A percentile compares a stretch with the other conserved stretches of the same genome.
These are phyloP conservation scores for Diaporthe amygdali DNA, from an alignment of 2,329 filamentous ascomycete species.

Conservation along the genomic window DNA sequence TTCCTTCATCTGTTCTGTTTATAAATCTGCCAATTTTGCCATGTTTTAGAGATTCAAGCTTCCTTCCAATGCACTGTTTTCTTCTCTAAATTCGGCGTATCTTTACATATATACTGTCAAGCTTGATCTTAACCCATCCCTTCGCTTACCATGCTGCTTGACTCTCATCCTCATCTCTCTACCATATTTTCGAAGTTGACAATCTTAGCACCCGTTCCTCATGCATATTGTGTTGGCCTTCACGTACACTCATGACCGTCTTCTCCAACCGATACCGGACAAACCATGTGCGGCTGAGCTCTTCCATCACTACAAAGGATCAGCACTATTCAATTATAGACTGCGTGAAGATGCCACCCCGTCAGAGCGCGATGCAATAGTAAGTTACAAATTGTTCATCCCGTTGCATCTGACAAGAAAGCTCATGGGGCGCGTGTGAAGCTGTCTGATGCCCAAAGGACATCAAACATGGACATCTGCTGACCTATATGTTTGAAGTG, in stretches of 20 bases:
- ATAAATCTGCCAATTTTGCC: too few species aligned
- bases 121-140: not conserved
- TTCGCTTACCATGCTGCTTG: not conserved
- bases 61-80: not conserved
- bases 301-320: constrained; percentile 54
- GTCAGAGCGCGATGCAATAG: constrained; percentile 48
- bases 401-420: too few species aligned
- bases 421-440: too few species aligned
- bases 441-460: not conserved
- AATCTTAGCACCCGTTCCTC: constrained; percentile 50
- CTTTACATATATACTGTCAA: too few species aligned
- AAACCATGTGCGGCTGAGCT: constrained; percentile 38
- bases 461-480: not conserved
- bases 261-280: constrained; percentile 34
- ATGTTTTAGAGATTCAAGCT: too few species aligned
- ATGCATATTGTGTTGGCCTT: constrained; percentile 59
- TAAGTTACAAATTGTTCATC: not conserved
- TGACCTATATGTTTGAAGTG: constrained; percentile 32
- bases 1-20: not conserved
- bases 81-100: too few species aligned
- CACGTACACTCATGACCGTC: constrained; percentile 58
- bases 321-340: constrained; percentile 51
- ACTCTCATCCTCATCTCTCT: not conserved
- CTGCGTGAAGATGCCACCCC: constrained; percentile 41
- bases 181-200: not conserved